Percentiles rank a stretch among this genome's conserved stretches.
phyloP scores from a whole-genome alignment of 1,139 yeast species.

The Debaryomyces udenii region DNA sequence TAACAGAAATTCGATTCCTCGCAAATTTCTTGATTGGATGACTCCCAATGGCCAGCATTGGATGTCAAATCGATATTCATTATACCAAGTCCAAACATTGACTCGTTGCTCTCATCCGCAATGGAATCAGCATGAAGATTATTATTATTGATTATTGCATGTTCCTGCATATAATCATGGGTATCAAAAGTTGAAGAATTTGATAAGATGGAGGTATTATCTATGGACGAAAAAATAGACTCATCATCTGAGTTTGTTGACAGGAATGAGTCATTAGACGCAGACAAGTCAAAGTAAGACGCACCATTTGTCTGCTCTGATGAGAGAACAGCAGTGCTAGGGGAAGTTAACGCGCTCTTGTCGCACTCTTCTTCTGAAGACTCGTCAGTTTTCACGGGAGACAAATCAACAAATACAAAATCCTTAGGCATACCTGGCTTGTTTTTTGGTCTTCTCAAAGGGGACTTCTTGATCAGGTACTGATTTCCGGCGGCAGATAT shows the following conservation, averaged over 20 bases:
- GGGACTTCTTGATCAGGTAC: constrained; percentile 45
- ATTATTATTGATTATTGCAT: constrained; percentile 7
- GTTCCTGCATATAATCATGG: constrained; percentile 17
- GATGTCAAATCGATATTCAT: constrained; percentile 22
- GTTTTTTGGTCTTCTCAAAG: constrained; percentile 53
- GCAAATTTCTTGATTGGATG: neutral
- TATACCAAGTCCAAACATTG: constrained; percentile 28
- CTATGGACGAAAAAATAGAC: constrained; percentile 6
- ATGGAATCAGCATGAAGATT: constrained; percentile 10
- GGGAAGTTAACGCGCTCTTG: constrained; percentile 3
- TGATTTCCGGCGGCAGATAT: constrained; percentile 41
- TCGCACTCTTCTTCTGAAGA: constrained; percentile 13
- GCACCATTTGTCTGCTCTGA: neutral
- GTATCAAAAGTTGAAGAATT: constrained; percentile 11
- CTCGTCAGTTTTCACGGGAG: constrained; percentile 48
- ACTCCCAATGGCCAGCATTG: constrained; percentile 8
- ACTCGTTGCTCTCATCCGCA: constrained; percentile 6
- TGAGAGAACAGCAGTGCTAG: neutral
- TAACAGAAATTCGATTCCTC: neutral
- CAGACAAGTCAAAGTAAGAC: constrained; percentile 5
- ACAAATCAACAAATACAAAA: constrained; percentile 57
- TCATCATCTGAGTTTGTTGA: constrained; percentile 2
- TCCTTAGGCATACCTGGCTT: constrained; percentile 56
- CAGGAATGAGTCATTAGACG: constrained; percentile 3
- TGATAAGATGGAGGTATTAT: constrained; percentile 1